Conservation (phyloP, 2,329 filamentous ascomycete genomes). For the Aspergillus fumigatus region DNA sequence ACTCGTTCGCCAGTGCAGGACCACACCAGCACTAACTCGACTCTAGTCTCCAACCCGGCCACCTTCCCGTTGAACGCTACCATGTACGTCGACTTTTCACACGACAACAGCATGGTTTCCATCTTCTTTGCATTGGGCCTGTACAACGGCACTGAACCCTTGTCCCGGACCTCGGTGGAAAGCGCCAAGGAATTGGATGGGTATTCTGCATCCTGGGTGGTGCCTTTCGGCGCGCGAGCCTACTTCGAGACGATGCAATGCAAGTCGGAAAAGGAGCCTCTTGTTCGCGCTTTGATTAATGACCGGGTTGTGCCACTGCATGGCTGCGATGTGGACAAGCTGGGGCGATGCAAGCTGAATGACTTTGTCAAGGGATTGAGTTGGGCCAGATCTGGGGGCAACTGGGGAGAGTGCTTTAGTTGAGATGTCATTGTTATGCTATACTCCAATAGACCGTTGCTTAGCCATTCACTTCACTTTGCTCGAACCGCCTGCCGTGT, state of each 20-base stretch:
- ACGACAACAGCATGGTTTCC: constrained; percentile 81
- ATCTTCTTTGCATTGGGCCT: constrained; percentile 74
- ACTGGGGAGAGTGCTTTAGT: constrained; percentile 63
- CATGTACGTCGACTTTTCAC: constrained; percentile 85
- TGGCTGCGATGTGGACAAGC: constrained; percentile 64
- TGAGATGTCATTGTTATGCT: neutral
- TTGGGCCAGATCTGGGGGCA: constrained; percentile 68
- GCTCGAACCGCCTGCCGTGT: neutral
- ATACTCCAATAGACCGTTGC: neutral
- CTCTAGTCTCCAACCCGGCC: constrained; percentile 60
- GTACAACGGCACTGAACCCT: constrained; percentile 60
- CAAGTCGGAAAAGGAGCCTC: constrained; percentile 51
- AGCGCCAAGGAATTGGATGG: constrained; percentile 56
- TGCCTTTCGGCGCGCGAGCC: constrained; percentile 74
- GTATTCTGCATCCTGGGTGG: constrained; percentile 71
- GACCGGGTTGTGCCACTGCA: constrained; percentile 71
- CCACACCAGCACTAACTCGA: constrained; percentile 70
- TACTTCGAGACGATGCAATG: constrained; percentile 88
- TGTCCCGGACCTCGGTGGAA: constrained; percentile 48
- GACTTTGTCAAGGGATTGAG: constrained; percentile 69
- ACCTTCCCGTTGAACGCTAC: constrained; percentile 69
- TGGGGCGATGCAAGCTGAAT: constrained; percentile 66
- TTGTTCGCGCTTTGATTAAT: constrained; percentile 77
- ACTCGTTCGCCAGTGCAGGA: constrained; percentile 66
- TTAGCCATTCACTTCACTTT: neutral